Evolutionary conservation across 2,329 filamentous ascomycete genomes (phyloP).

Genomic region (Westerdykella aurantiaca): DNA sequence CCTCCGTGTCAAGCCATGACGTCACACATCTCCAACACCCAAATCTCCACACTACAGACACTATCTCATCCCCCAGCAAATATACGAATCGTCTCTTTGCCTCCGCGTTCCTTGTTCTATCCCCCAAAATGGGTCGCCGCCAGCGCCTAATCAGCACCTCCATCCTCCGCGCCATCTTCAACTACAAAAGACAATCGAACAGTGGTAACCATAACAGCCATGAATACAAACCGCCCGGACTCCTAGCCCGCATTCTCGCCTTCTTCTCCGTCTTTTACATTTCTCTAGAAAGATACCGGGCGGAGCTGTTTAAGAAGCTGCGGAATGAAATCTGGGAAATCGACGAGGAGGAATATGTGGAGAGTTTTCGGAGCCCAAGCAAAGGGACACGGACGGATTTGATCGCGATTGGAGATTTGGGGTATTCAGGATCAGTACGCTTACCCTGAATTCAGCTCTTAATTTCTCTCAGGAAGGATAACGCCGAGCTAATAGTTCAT

Average conservation of each 20-base stretch:
- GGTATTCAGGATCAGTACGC: constrained; percentile 62
- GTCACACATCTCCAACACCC: too few species aligned
- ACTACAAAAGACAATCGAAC: constrained; percentile 8
- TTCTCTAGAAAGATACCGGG: constrained; percentile 43
- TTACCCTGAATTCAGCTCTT: neutral
- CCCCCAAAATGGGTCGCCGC: constrained; percentile 29
- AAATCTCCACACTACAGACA: too few species aligned
- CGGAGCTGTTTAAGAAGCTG: constrained; percentile 48
- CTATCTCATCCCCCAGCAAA: too few species aligned
- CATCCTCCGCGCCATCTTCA: constrained; percentile 35
- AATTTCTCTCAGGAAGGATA: too few species aligned
- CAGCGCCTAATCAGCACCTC: constrained; percentile 34
- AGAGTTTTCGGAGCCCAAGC: constrained; percentile 46
- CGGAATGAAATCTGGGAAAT: constrained; percentile 50
- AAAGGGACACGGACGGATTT: constrained; percentile 41
- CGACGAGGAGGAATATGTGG: constrained; percentile 49
- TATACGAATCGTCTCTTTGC: too few species aligned
- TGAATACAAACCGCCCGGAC: constrained; percentile 15
- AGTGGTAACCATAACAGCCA: constrained; percentile 5
- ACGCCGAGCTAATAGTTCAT: constrained; percentile 1
- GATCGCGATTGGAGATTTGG: constrained; percentile 60
- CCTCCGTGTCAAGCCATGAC: too few species aligned
- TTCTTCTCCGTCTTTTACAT: constrained; percentile 53
- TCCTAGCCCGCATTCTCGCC: constrained; percentile 44
- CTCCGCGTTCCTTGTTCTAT: too few species aligned